These are phyloP conservation scores for Torulaspora indica DNA, from an alignment of 805 yeast genomes.

Conservation along the genomic window DNA sequence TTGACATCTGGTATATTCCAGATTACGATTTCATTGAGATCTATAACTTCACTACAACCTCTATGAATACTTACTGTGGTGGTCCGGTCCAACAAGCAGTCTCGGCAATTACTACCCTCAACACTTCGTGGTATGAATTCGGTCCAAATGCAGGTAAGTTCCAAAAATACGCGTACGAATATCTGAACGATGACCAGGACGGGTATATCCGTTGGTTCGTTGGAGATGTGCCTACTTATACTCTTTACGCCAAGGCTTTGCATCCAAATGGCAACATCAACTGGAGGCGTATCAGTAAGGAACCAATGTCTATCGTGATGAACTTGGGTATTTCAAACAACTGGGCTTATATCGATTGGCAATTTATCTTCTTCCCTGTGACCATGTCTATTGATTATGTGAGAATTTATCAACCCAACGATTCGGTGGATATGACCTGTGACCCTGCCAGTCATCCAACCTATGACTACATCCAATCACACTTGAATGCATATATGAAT, in stretches of 20 bases:
- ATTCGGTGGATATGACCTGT: conserved; percentile 60
- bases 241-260: conserved; percentile 66
- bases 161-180: conserved; percentile 78
- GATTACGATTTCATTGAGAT: conserved; percentile 77
- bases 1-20: conserved; percentile 90
- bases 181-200: conserved; percentile 56
- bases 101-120: conserved; percentile 74
- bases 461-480: conserved; percentile 68
- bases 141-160: conserved; percentile 50
- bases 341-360: conserved; percentile 96
- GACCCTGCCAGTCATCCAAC: conserved; percentile 88
- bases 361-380: conserved; percentile 69
- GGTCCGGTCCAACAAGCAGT: conserved; percentile 94
- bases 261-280: conserved; percentile 90
- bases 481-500: conserved; percentile 63
- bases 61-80: conserved; percentile 85
- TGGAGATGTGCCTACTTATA: conserved; percentile 72
- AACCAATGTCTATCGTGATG: conserved; percentile 86
- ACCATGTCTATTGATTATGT: conserved; percentile 77
- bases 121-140: conserved; percentile 74
- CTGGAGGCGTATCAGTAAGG: conserved; percentile 76
- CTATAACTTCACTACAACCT: conserved; percentile 60
- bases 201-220: conserved; percentile 87
- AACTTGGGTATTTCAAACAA: conserved; percentile 86
- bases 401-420: conserved; percentile 83